phyloP scores from a whole-genome alignment of 345 rosid species.

The rapeseed (Brassica napus) region Da-Ae NC_063434.1:30283501-30284000 shows the following conservation, averaged over 20 bases:
- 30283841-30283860: conserved; percentile 66
- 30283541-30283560: not conserved
- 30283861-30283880: conserved; percentile 66
- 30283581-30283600: not conserved
- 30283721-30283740: not conserved
- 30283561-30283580: conserved; percentile 18
- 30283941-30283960: not conserved
- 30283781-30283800: conserved; percentile 43
- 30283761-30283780: conserved; percentile 2
- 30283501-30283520: too few species aligned
- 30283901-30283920: conserved; percentile 29
- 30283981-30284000: conserved; percentile 73
- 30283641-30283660: not conserved
- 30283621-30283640: conserved; percentile 1
- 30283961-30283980: conserved; percentile 30
- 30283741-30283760: not conserved
- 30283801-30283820: conserved; percentile 63
- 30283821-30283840: conserved; percentile 57
- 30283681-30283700: not conserved
- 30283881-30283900: conserved; percentile 62
- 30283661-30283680: not conserved
- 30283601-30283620: not conserved
- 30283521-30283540: not conserved
- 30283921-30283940: not conserved
- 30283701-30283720: not conserved